phyloP scores from a whole-genome alignment of 1,284 basidiomycete species.

The Ceratobasidium sp. region DNA sequence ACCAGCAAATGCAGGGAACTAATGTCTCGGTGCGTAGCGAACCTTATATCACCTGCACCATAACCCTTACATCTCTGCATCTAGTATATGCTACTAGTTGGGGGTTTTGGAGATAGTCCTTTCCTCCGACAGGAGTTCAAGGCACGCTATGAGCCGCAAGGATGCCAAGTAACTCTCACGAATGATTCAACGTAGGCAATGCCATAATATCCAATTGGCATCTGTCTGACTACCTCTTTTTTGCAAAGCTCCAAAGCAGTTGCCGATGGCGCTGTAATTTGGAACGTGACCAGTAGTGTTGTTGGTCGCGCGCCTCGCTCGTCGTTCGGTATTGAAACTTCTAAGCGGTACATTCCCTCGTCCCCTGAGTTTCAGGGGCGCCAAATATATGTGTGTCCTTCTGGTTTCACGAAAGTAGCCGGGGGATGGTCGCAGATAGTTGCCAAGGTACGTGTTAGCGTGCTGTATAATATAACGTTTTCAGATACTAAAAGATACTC shows the following conservation, averaged over 20 bases:
- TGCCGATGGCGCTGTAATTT: slow-evolving; percentile 43
- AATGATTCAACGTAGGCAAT: slow-evolving; percentile 41
- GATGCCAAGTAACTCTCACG: slow-evolving; percentile 32
- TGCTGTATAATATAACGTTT: not conserved
- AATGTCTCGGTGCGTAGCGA: not conserved
- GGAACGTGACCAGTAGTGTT: slow-evolving; percentile 28
- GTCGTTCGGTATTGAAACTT: slow-evolving; percentile 16
- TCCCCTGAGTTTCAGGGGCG: slow-evolving; percentile 3
- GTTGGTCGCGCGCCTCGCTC: slow-evolving; percentile 33
- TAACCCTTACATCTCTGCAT: no score
- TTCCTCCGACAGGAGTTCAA: slow-evolving; percentile 32
- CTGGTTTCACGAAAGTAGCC: not conserved
- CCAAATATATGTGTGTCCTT: not conserved
- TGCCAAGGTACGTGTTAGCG: not conserved
- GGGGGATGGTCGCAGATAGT: slow-evolving; percentile 28
- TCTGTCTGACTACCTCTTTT: not conserved
- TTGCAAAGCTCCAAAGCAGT: slow-evolving; percentile 42
- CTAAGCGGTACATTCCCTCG: not conserved
- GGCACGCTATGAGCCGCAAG: not conserved
- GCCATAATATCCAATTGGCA: not conserved
- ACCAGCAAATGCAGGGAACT: slow-evolving; percentile 28
- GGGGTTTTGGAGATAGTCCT: slow-evolving; percentile 43
- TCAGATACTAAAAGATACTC: not conserved
- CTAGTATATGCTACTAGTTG: slow-evolving; percentile 42
- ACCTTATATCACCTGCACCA: not conserved